These are phyloP conservation scores for Apiospora malaysiana DNA, from an alignment of 2,329 filamentous ascomycete genomes.

Conservation along the genomic window DNA sequence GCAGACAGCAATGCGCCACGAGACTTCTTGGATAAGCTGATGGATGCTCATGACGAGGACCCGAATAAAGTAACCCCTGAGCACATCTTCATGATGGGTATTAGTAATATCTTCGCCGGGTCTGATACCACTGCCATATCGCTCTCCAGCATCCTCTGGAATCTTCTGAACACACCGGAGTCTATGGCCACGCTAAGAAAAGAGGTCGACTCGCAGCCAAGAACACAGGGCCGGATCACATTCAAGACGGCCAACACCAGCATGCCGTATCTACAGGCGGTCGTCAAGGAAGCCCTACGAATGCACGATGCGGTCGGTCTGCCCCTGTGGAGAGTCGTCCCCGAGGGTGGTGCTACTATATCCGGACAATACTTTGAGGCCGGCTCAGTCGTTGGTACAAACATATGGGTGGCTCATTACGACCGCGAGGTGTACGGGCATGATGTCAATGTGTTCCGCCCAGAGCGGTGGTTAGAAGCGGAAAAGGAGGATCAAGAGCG, in stretches of 20 bases:
- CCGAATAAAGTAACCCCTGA: not conserved
- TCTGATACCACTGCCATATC: slow-evolving; percentile 45
- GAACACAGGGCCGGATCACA: not conserved
- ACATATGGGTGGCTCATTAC: slow-evolving; percentile 36
- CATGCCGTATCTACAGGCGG: slow-evolving; percentile 18
- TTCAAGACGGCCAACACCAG: not conserved
- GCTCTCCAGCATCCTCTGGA: slow-evolving; percentile 38
- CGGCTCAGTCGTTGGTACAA: slow-evolving; percentile 40
- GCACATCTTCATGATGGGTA: not conserved
- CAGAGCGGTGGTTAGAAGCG: slow-evolving; percentile 39
- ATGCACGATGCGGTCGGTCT: slow-evolving; percentile 8
- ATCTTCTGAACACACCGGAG: slow-evolving; percentile 34
- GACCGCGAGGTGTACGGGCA: slow-evolving; percentile 34
- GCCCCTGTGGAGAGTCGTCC: slow-evolving; percentile 24
- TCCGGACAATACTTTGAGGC: slow-evolving; percentile 38
- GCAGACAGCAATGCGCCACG: not conserved
- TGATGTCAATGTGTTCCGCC: slow-evolving; percentile 39
- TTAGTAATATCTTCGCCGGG: slow-evolving; percentile 40
- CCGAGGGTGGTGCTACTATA: slow-evolving; percentile 10
- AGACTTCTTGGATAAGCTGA: not conserved
- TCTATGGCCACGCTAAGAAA: slow-evolving; percentile 40
- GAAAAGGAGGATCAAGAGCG: not conserved
- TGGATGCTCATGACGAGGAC: not conserved
- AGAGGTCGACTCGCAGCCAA: slow-evolving; percentile 42
- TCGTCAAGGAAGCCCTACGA: slow-evolving; percentile 23